Evolutionary conservation across 441 rosid genomes (phyloP).

Genomic region (Populus tomentosa): DNA sequence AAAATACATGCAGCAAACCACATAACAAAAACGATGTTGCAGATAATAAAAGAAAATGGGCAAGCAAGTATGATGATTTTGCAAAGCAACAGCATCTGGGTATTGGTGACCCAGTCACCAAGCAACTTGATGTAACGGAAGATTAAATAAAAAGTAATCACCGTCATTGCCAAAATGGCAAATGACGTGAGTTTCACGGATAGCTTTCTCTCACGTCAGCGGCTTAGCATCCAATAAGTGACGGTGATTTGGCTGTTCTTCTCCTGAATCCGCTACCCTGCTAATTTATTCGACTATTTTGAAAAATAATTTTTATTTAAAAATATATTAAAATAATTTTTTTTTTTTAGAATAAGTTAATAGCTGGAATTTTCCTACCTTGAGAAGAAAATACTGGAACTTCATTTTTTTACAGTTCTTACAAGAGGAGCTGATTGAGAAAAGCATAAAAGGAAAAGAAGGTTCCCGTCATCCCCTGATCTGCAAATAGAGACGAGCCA

Average conservation of each 20-base stretch:
- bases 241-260: neutral
- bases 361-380: too few species aligned
- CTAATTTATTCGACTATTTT: too few species aligned
- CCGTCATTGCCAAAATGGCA: neutral
- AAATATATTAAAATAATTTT: too few species aligned
- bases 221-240: neutral
- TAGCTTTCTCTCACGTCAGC: neutral
- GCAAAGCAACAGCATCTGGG: neutral
- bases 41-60: neutral
- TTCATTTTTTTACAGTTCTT: too few species aligned
- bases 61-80: neutral
- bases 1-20: too few species aligned
- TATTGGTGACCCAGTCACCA: constrained; percentile 27
- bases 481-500: too few species aligned
- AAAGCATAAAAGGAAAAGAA: neutral
- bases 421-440: too few species aligned
- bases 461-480: too few species aligned
- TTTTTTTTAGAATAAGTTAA: too few species aligned
- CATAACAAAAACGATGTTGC: too few species aligned
- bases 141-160: neutral
- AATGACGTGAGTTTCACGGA: constrained; percentile 6
- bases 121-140: neutral
- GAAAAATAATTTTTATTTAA: too few species aligned
- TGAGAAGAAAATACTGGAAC: too few species aligned
- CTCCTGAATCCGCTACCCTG: neutral